Percentiles rank a stretch among this genome's conserved stretches.
phyloP scores from a whole-genome alignment of 768 basidiomycete species.

The Kwoniella pini region DNA sequence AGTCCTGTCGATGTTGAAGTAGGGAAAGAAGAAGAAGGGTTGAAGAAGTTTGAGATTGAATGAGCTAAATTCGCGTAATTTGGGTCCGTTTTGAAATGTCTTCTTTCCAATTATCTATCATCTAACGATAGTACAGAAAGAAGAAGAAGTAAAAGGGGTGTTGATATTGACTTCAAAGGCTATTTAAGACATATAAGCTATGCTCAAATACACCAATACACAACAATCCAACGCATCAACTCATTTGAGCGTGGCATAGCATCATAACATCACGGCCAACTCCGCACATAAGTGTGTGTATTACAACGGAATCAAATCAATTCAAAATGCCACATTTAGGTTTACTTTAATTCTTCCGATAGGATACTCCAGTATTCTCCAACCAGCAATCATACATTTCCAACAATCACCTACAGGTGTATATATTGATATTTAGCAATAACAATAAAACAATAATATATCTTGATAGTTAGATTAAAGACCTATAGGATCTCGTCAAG shows the following conservation, averaged over 20 bases:
- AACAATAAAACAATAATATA: no score
- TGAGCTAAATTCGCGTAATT: slow-evolving; percentile 7
- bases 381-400: slow-evolving; percentile 19
- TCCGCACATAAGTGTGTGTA: neutral
- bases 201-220: no score
- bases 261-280: neutral
- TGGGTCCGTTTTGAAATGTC: slow-evolving; percentile 1
- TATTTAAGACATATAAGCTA: no score
- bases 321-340: slow-evolving; percentile 25
- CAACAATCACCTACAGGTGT: neutral
- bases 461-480: no score
- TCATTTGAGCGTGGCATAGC: slow-evolving; percentile 5
- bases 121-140: neutral
- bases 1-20: neutral
- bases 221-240: neutral
- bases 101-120: neutral
- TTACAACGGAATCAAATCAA: slow-evolving; percentile 25
- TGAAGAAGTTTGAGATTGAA: neutral
- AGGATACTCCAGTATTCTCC: slow-evolving; percentile 5
- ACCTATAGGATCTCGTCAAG: neutral
- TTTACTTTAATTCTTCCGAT: slow-evolving; percentile 2
- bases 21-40: neutral
- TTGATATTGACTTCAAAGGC: no score
- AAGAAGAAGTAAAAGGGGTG: neutral
- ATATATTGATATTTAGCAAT: neutral